Evolutionary conservation across 108 stramenopile species (phyloP).

Genomic region (Pseudonitzschia delicatissima): DNA sequence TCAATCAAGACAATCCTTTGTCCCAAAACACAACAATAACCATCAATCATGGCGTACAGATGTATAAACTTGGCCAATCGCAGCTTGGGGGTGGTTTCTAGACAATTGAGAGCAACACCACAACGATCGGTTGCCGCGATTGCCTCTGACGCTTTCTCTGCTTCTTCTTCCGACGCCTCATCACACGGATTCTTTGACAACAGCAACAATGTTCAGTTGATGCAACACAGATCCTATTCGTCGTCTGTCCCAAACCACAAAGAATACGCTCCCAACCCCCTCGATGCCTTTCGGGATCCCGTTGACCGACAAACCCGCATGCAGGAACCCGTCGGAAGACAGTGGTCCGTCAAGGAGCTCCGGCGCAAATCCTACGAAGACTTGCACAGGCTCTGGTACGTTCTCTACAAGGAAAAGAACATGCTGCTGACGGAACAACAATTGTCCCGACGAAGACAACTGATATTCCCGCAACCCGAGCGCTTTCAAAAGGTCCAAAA

Average conservation of each 20-base stretch:
- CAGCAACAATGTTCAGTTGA: neutral
- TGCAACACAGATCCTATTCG: neutral
- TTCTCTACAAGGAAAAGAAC: slow-evolving; percentile 91
- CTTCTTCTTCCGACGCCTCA: neutral
- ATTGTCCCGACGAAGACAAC: slow-evolving; percentile 57
- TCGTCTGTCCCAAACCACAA: neutral
- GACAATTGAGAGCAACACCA: neutral
- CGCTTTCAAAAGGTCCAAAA: slow-evolving; percentile 74
- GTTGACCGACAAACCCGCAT: slow-evolving; percentile 55
- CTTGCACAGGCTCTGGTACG: slow-evolving; percentile 90
- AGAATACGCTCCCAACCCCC: slow-evolving; percentile 32
- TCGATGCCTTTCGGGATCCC: slow-evolving; percentile 80
- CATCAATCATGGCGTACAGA: slow-evolving; percentile 1
- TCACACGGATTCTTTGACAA: neutral
- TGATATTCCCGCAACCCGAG: slow-evolving; percentile 74
- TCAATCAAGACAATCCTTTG: neutral
- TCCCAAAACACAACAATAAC: neutral
- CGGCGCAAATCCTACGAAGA: slow-evolving; percentile 89
- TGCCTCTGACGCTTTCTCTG: neutral
- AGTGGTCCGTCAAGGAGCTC: slow-evolving; percentile 77
- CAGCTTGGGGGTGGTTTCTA: neutral
- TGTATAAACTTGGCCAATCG: neutral
- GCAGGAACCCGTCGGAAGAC: slow-evolving; percentile 67
- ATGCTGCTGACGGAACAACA: slow-evolving; percentile 86
- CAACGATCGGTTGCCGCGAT: neutral